Conservation (phyloP, 2,329 filamentous ascomycete species). For the Dactylellina leptospora region DNA sequence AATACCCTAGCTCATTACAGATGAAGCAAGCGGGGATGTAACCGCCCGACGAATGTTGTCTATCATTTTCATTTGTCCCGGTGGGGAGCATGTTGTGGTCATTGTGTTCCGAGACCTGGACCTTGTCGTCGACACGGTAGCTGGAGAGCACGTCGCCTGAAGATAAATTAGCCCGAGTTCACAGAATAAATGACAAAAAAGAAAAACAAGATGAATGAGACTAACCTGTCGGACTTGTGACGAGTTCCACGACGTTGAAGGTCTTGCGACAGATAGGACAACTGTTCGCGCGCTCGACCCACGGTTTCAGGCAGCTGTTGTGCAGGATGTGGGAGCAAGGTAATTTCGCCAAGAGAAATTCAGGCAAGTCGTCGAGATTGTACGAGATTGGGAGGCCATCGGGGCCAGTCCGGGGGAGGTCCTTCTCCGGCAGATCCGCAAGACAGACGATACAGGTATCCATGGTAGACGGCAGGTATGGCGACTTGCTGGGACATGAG, state of each 20-base stretch:
- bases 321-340: constrained; percentile 88
- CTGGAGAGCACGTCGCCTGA: constrained; percentile 62
- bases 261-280: constrained; percentile 94
- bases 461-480: constrained; percentile 43
- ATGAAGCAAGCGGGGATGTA: constrained; percentile 79
- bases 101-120: constrained; percentile 89
- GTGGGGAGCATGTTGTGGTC: constrained; percentile 77
- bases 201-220: neutral
- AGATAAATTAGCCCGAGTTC: constrained; percentile 11
- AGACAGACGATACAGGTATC: constrained; percentile 73
- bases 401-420: constrained; percentile 59
- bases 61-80: constrained; percentile 71
- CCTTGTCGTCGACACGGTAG: constrained; percentile 78
- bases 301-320: constrained; percentile 88
- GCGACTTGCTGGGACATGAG: constrained; percentile 51
- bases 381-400: constrained; percentile 64
- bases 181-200: constrained; percentile 1
- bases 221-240: constrained; percentile 59
- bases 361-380: constrained; percentile 59
- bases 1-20: constrained; percentile 81
- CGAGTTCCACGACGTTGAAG: constrained; percentile 90
- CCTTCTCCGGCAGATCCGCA: constrained; percentile 71
- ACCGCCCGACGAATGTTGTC: constrained; percentile 66
- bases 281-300: constrained; percentile 96
- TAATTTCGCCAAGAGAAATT: constrained; percentile 59